Base-by-base conservation (phyloP, 371 early-diverging fungal genomes). In the Mucor circinelloides region DNA sequence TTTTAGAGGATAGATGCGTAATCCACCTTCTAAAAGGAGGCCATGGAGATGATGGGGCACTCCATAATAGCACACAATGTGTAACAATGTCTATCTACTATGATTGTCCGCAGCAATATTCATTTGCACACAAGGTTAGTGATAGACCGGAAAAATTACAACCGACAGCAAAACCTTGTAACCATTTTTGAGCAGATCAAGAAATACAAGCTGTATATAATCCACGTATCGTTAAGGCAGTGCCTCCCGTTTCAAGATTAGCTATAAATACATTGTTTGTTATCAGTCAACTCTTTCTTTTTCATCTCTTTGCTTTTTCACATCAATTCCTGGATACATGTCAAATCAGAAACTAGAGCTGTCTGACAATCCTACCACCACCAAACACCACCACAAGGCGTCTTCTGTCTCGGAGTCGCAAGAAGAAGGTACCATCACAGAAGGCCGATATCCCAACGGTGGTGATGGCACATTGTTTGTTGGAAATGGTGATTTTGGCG, bases 401-500 rank as follows among this genome's bases (percentile, higher is more conserved):
- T 40, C 60, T 25, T 60, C 42, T n/a, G 15, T 38, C 27, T 28
- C 48, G 2, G 30, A 36, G 2, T 63, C 55, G 6, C 38, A 63
- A 30, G 63, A 61, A 3, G 61, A 63, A 38, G 63, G 63, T 6
- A 63, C 55, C 17, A 25, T 63, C 12, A n/a, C 31, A 44, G 62
- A 62, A 6, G 27, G 13, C 23, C 9, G 23, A 23, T 13, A 19
- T 30, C 34, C 12, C 61, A 55, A 23, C 21, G 23, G 27, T 3
- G 15, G 52, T 27, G 34, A n/a, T 27, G 50, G 13, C 19, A 23
- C 34, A 25, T 19, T 36, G 10, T 64, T 44, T 44, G 58, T 31
- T 23, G 31, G 25, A 2, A 34, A 56, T 34, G 68, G 62, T 21
- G 38, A 56, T 10, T 68, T 62, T 50, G 70, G 70, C 27, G 70